Conservation (phyloP, 768 basidiomycete species). For the Hemileccinum rubropunctum region DNA sequence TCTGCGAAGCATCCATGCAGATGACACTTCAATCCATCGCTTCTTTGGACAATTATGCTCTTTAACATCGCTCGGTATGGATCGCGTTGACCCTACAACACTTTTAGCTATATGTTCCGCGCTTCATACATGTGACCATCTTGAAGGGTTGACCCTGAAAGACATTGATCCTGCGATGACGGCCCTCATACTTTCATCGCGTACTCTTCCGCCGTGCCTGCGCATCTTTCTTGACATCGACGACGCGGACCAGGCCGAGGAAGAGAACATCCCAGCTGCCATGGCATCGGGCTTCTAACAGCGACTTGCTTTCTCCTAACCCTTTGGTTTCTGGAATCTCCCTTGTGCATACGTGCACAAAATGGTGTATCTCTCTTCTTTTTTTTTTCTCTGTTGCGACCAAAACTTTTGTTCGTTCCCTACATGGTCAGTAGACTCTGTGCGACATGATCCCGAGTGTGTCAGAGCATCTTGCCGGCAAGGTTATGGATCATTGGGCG, state of each 20-base stretch:
- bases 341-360: not conserved
- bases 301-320: not conserved
- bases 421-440: too few species aligned
- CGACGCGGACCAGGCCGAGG: not conserved
- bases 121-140: slow-evolving; percentile 2
- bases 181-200: slow-evolving; percentile 3
- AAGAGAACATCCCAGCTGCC: not conserved
- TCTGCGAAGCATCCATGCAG: slow-evolving; percentile 9
- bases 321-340: not conserved
- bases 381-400: not conserved
- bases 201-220: slow-evolving; percentile 6
- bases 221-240: slow-evolving; percentile 19
- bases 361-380: not conserved
- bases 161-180: not conserved
- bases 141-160: slow-evolving; percentile 13
- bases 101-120: slow-evolving; percentile 5
- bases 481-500: too few species aligned
- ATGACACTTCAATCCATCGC: not conserved
- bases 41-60: slow-evolving; percentile 4
- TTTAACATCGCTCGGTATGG: slow-evolving; percentile 8
- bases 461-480: too few species aligned
- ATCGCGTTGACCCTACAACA: slow-evolving; percentile 1
- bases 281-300: not conserved
- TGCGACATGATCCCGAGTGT: not conserved
- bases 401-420: not conserved